Base-by-base conservation (phyloP, 139 green algal genomes). In the Auxenochlorella protothecoides region DNA sequence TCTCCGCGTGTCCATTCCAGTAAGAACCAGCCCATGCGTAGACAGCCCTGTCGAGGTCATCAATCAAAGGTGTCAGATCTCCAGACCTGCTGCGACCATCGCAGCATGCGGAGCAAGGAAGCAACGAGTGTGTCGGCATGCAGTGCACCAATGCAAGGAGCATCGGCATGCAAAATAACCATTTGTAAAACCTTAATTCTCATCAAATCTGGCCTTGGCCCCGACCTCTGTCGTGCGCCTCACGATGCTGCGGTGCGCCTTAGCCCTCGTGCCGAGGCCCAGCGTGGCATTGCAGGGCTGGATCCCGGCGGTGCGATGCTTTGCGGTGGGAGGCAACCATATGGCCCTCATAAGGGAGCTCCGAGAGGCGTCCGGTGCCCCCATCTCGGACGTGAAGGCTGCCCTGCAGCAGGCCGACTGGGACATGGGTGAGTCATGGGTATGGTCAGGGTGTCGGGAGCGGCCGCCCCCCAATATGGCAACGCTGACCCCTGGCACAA, bases 341-440 rank as follows among this genome's bases (percentile, higher is more conserved):
- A 79, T 89, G 60, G 75, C 71, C 2, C 67, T 89, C 8, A 91
- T 97, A 60, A 95, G 93, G 62, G 76, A 88, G 53, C 79, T 97
- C 53, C 72, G 91, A 0, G 86, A 91, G 62, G 73, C 65, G 4
- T 92, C 77, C 61, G 87, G 88, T 5, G 89, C 90, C 0, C 91
- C 91, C 0, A 92, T 97, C 5, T 73, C 74, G 27, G 91, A 96
- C 53, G 91, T 97, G 4, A 96, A 95, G 76, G 70, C 72, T 2
- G 88, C 81, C 16, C 79, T 96, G 4, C 70, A 82, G 5, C 74
- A 85, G 59, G 60, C 74, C 53, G 65, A 71, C 56, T 94, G 89
- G 89, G 79, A 93, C 71, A 16, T 86, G 60, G 86, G 89, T 75
- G 6, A 12, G 2, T 53, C 4, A 51, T 63, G 5, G 54, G 4